phyloP scores from a whole-genome alignment of 2,329 filamentous ascomycete genomes.

The Xylariaceae sp. region DNA sequence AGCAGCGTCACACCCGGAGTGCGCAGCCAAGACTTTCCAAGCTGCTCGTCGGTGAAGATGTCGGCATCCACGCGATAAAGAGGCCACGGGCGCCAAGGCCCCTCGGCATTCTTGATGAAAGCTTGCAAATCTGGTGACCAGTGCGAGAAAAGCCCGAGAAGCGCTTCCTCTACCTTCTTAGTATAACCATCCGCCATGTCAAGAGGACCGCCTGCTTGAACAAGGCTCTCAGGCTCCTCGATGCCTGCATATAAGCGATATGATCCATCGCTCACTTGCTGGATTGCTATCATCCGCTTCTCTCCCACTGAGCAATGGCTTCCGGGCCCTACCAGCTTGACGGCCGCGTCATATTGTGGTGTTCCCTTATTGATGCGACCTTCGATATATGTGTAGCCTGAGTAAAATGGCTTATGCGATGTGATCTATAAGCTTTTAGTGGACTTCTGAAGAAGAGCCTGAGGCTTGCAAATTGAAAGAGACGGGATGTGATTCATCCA shows the following conservation, averaged over 20 bases:
- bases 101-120: conserved; percentile 7
- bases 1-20: conserved; percentile 10
- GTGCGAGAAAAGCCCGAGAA: not conserved
- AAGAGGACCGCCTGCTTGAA: conserved; percentile 1
- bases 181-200: conserved; percentile 5
- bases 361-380: conserved; percentile 2
- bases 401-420: conserved; percentile 9
- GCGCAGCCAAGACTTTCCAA: conserved; percentile 1
- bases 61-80: conserved; percentile 4
- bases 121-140: conserved; percentile 4
- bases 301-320: not conserved
- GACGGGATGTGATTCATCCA: not conserved
- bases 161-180: not conserved
- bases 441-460: not conserved
- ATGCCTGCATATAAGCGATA: conserved; percentile 13
- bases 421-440: conserved; percentile 8
- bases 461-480: not conserved
- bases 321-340: conserved; percentile 5
- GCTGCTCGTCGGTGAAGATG: not conserved
- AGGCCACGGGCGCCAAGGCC: conserved; percentile 14
- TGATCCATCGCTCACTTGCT: conserved; percentile 9
- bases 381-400: conserved; percentile 11
- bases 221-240: conserved; percentile 3
- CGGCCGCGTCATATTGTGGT: conserved; percentile 10
- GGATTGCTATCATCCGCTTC: not conserved